Base-by-base conservation (phyloP, 495 filamentous ascomycete species). In the Trichoderma erinaceum region DNA sequence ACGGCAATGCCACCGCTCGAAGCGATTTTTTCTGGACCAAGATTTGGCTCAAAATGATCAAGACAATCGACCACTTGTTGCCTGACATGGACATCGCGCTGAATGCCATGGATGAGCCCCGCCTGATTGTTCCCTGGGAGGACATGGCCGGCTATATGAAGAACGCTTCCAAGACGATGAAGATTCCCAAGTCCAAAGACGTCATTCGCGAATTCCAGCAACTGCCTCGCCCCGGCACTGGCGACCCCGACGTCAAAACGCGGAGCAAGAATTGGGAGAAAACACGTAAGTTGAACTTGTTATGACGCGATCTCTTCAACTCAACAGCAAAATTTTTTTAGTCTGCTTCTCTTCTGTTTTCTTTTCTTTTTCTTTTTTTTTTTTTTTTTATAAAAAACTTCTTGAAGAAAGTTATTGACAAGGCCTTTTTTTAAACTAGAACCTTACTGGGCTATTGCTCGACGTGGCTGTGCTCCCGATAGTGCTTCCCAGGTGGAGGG, bases 81-180 rank as follows among this genome's bases (percentile, higher is more conserved):
- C 89, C 89, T 21, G 87, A 92, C 73, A 87, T 92, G 85, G 87
- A 90, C 69, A 80, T 91, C 63, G 83, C 88, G 5, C 80, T 90
- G 72, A 91, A 91, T 71, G 78, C 82, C 2, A 84, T 89, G 79
- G 89, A 91, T 71, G 87, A 91, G 72, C 89, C 89, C 32, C 78
- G 89, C 58, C 74, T 91, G 3, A 82, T 90, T 8, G 85, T 86
- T 2, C 83, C 86, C 21, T 90, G 86, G 84, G 88, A 91, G 67
- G 81, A 85, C 12, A 85, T 91, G 63, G 81, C 87, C 66, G 77
- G 72, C 7, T 80, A 84, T 41, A 81, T 91, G 74, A 76, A 77
- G 41, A 76, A 79, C 38, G 89, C 89, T 58, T 78, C 79, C 64
- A 74, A 80, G 52, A 82, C 78, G 1, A 79, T 85, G 25, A 73